Evolutionary conservation across 2,329 filamentous ascomycete species (phyloP), one percentile per base, ranked within the genome.

Genomic region (Aspergillus thermomutatus): DNA sequence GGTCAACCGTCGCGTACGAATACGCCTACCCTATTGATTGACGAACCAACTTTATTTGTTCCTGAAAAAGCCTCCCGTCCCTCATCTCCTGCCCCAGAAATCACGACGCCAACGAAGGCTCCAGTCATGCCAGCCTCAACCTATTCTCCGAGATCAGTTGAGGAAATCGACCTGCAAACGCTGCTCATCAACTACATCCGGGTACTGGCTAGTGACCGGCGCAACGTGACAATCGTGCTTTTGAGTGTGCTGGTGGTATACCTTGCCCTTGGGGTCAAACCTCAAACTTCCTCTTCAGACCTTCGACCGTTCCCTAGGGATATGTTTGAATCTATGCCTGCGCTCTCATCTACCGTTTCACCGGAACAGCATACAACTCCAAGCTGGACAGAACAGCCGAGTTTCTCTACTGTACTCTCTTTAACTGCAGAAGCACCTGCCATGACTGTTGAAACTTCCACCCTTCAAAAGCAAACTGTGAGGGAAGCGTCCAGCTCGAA

Each of bases 161-260:
- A 66, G 2, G 75, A 85, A 17, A 75, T 85, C 21, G 82, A 82
- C 2, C 70, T 86, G 0, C 72, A 75, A 17, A 78, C 79, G 0
- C 71, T 85, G 14, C 58, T 85, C 47, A 72, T 76, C 57, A 84
- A 84, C 64, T 85, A 84, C 62, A 56, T 84, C 19, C 72, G 77
- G 25, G 70, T 83, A 1, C 69, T 84, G 21, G 73, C 80, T 2
- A 75, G 76, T 47, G 84, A 87, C 61, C 75, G 75, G 48, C 76
- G 80, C 40, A 86, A 86, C 63, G 69, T 83, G 10, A 71, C 77
- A 19, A 79, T 85, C 34, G 68, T 76, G 8, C 57, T 80, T 4
- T 70, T 85, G 3, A 74, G 74, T 46, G 55, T 75, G 14, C 57
- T 80, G 5, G 72, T 81, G 4, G 58, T 78, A 1, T 74, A 79